These are phyloP conservation scores for Coemansia asiatica DNA, from an alignment of 192 early-diverging fungal genomes.

Conservation along the genomic window DNA sequence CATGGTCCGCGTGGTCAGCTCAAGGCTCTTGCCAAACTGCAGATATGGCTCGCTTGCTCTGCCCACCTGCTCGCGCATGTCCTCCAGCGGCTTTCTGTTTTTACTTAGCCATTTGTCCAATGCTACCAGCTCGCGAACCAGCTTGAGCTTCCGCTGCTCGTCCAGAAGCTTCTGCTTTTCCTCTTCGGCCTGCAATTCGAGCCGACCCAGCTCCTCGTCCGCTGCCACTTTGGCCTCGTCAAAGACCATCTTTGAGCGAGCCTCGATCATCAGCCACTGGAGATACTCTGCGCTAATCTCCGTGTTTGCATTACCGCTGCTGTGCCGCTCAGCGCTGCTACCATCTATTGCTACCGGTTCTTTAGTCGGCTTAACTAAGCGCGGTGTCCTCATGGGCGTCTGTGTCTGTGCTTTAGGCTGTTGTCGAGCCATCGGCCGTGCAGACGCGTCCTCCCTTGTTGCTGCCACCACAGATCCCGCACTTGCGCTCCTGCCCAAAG, in stretches of 20 bases:
- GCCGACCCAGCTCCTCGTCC: conserved; percentile 14
- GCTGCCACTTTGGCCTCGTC: conserved; percentile 36
- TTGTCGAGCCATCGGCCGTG: not conserved
- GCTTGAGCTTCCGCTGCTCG: conserved; percentile 39
- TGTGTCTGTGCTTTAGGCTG: not conserved
- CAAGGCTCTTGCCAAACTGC: conserved; percentile 17
- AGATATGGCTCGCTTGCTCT: conserved; percentile 21
- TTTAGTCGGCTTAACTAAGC: not conserved
- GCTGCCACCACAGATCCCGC: not conserved
- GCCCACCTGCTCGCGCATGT: conserved; percentile 20
- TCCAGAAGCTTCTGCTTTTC: conserved; percentile 16
- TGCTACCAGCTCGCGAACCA: conserved; percentile 35
- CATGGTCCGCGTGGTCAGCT: conserved; percentile 41
- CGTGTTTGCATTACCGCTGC: not conserved
- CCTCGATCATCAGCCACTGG: conserved; percentile 45
- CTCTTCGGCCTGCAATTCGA: conserved; percentile 19
- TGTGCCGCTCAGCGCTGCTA: too few species aligned
- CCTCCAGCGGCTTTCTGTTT: conserved; percentile 16
- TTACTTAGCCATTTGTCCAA: conserved; percentile 28
- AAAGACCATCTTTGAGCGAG: conserved; percentile 34
- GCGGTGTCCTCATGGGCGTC: not conserved
- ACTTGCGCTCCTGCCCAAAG: not conserved
- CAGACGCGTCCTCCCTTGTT: not conserved
- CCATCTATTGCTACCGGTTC: not conserved
- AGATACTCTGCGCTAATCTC: conserved; percentile 9